Evolutionary conservation across 31 red algal genomes (phyloP).

Genomic region (Bonnemaisonia californica): DNA sequence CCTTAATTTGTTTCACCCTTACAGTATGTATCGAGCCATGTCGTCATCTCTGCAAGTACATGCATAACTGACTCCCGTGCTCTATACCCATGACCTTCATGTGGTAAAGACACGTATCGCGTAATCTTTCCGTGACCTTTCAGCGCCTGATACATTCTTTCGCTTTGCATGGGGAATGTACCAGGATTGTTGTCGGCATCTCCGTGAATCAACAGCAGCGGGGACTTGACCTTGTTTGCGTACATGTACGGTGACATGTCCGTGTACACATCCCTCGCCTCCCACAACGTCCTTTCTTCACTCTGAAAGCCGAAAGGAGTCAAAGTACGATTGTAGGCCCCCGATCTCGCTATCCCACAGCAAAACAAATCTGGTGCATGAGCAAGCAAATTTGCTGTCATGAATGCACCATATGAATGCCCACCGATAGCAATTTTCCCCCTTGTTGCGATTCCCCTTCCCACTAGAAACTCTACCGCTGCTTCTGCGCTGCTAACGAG

Average conservation of each 20-base stretch:
- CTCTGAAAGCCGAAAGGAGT: slow-evolving; percentile 97
- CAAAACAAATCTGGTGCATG: slow-evolving; percentile 94
- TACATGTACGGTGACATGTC: slow-evolving; percentile 88
- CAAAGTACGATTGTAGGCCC: slow-evolving; percentile 96
- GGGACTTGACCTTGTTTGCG: slow-evolving; percentile 76
- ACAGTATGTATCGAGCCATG: slow-evolving; percentile 76
- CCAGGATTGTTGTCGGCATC: slow-evolving; percentile 94
- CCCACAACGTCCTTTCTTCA: slow-evolving; percentile 90
- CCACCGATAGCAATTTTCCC: slow-evolving; percentile 86
- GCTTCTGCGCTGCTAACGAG: slow-evolving; percentile 84
- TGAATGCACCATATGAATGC: slow-evolving; percentile 96
- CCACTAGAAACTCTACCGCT: slow-evolving; percentile 84
- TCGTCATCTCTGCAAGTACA: slow-evolving; percentile 86
- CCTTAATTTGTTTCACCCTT: slow-evolving; percentile 23
- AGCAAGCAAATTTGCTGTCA: slow-evolving; percentile 91
- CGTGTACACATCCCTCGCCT: slow-evolving; percentile 80
- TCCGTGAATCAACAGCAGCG: slow-evolving; percentile 93
- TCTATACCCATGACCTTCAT: slow-evolving; percentile 89
- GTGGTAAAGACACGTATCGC: slow-evolving; percentile 80
- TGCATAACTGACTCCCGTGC: slow-evolving; percentile 93
- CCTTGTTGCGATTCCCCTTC: slow-evolving; percentile 60
- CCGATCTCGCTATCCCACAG: slow-evolving; percentile 96
- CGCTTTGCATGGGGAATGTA: slow-evolving; percentile 89
- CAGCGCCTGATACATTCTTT: slow-evolving; percentile 89
- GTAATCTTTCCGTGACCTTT: slow-evolving; percentile 87